phyloP scores from a whole-genome alignment of 257 asterid genomes.

The Henckelia pumila region DNA sequence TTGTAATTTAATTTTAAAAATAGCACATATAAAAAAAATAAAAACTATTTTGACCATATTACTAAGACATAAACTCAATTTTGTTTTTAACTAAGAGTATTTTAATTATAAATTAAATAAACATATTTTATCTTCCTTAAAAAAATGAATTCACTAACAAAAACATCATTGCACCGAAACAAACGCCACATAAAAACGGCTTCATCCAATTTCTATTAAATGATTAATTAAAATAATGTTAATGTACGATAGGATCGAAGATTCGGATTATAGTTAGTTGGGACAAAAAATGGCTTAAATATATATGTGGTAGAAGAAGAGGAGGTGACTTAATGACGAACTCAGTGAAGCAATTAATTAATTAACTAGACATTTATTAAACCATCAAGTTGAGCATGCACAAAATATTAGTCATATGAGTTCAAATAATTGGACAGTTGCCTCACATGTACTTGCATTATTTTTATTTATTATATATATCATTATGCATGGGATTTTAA shows the following conservation, averaged over 20 bases:
- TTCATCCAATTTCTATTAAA: not conserved
- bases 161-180: not conserved
- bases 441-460: constrained; percentile 24
- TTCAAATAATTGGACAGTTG: not conserved
- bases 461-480: not conserved
- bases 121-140: no score
- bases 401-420: constrained; percentile 24
- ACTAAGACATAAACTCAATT: not conserved
- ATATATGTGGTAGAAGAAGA: no score
- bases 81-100: no score
- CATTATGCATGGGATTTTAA: not conserved
- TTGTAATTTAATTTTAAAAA: no score
- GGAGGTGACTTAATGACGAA: not conserved
- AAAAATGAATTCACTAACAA: no score
- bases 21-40: no score
- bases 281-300: no score
- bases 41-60: no score
- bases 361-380: not conserved
- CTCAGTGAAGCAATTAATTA: not conserved
- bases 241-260: not conserved
- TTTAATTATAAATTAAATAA: no score
- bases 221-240: not conserved
- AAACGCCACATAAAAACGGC: not conserved
- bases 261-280: not conserved
- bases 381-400: not conserved